phyloP scores from a whole-genome alignment of 805 yeast genomes.

The Saccharomycopsis vini region DNA sequence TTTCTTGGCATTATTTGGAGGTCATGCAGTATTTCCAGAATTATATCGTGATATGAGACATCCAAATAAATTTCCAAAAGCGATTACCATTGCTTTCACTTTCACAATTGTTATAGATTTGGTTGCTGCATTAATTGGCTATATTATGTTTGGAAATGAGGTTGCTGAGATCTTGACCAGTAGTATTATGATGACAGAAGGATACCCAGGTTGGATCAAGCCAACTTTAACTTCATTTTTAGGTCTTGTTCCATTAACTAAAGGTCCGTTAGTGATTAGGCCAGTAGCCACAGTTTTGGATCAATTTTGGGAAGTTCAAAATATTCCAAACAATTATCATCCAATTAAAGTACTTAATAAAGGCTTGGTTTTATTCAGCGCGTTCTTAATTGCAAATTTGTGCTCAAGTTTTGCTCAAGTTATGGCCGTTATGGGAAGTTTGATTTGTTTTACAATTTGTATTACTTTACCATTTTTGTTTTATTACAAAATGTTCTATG shows the following conservation, averaged over 20 bases:
- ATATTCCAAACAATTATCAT: constrained; percentile 8
- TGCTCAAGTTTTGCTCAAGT: constrained; percentile 67
- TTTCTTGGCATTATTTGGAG: constrained; percentile 73
- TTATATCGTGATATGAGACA: constrained; percentile 67
- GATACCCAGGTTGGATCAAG: constrained; percentile 58
- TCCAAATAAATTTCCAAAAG: constrained; percentile 47
- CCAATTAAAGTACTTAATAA: constrained; percentile 14
- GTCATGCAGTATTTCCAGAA: constrained; percentile 78
- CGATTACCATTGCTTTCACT: constrained; percentile 47
- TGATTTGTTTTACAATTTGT: constrained; percentile 67
- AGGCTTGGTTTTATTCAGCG: constrained; percentile 10
- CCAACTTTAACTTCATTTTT: constrained; percentile 28
- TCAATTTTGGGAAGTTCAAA: constrained; percentile 19
- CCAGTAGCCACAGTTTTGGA: constrained; percentile 64
- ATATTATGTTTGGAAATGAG: constrained; percentile 68
- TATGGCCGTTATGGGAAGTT: constrained; percentile 65
- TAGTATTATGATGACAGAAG: constrained; percentile 54
- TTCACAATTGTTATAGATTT: constrained; percentile 52
- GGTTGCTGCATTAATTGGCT: constrained; percentile 56
- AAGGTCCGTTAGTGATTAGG: constrained; percentile 63
- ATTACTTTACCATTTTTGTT: constrained; percentile 60
- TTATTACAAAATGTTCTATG: constrained; percentile 42
- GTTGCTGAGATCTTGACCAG: constrained; percentile 72
- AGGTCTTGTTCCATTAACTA: constrained; percentile 68
- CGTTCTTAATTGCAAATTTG: constrained; percentile 22